Evolutionary conservation across 2,329 filamentous ascomycete genomes (phyloP).

Genomic region (Dactylellina sp.): DNA sequence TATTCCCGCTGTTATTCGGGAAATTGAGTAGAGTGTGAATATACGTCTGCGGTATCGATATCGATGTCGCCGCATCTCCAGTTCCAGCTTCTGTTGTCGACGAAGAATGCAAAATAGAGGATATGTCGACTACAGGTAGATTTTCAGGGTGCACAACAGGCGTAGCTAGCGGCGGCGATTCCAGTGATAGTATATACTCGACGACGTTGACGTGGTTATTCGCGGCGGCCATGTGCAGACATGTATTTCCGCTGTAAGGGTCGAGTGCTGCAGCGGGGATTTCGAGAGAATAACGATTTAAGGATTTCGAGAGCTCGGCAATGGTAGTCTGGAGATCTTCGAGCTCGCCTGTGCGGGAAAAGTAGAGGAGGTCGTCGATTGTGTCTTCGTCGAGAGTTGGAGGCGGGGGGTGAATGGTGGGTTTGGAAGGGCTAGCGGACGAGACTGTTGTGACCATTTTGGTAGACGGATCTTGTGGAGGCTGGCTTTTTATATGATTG

Average conservation of each 20-base stretch:
- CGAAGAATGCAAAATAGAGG: constrained; percentile 2
- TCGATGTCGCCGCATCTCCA: constrained; percentile 7
- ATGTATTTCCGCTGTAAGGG: constrained; percentile 78
- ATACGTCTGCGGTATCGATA: constrained; percentile 57
- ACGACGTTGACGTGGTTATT: constrained; percentile 79
- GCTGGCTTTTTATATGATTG: no score
- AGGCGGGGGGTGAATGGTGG: constrained; percentile 39
- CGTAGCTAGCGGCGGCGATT: constrained; percentile 27
- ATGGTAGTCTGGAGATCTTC: constrained; percentile 71
- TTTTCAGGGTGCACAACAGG: constrained; percentile 24
- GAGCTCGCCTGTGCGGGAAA: constrained; percentile 81
- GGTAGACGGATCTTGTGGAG: no score
- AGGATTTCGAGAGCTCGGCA: constrained; percentile 65
- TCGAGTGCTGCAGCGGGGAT: constrained; percentile 79
- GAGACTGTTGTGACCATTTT: constrained; percentile 32
- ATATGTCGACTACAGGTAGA: constrained; percentile 3
- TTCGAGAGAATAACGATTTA: constrained; percentile 68
- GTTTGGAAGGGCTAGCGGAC: constrained; percentile 24
- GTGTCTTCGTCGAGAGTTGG: constrained; percentile 76
- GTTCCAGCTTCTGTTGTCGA: constrained; percentile 17
- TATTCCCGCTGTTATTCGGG: constrained; percentile 86
- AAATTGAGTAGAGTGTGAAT: constrained; percentile 64
- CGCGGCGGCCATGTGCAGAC: constrained; percentile 89
- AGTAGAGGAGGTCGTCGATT: constrained; percentile 91
- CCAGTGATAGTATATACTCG: constrained; percentile 64